Conservation (phyloP, 2,329 filamentous ascomycete species). For the Pestalotiopsis sp. region DNA sequence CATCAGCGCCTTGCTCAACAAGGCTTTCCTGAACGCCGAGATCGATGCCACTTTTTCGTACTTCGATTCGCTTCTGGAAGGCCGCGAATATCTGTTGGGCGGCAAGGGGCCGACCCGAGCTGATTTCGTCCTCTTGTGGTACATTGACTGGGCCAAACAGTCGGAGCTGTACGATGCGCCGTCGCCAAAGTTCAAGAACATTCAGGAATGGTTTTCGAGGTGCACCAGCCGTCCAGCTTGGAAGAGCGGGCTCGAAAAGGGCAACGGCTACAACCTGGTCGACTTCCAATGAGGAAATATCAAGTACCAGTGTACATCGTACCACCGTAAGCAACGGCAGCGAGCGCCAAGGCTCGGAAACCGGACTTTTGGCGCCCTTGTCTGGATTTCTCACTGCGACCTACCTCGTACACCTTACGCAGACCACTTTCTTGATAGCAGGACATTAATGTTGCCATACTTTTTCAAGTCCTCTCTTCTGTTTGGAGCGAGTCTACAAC, state of each 20-base stretch:
- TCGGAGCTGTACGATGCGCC: slow-evolving; percentile 14
- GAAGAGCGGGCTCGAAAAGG: slow-evolving; percentile 22
- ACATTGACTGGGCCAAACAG: slow-evolving; percentile 17
- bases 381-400: background rate
- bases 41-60: slow-evolving; percentile 12
- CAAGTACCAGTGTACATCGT: background rate
- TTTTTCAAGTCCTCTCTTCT: background rate
- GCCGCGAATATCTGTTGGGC: slow-evolving; percentile 18
- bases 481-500: background rate
- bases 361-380: background rate
- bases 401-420: background rate
- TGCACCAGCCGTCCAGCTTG: slow-evolving; percentile 18
- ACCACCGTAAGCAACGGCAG: background rate
- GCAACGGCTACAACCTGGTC: slow-evolving; percentile 18
- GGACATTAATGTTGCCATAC: background rate
- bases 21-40: slow-evolving; percentile 17
- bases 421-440: background rate
- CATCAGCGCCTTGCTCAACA: slow-evolving; percentile 11
- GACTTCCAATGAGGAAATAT: background rate
- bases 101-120: slow-evolving; percentile 17
- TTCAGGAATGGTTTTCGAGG: slow-evolving; percentile 14
- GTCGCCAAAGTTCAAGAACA: slow-evolving; percentile 11
- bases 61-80: slow-evolving; percentile 13
- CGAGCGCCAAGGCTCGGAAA: background rate
- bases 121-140: slow-evolving; percentile 19